phyloP scores from a whole-genome alignment of 1,139 yeast species.

The Hansenula sp. region DNA sequence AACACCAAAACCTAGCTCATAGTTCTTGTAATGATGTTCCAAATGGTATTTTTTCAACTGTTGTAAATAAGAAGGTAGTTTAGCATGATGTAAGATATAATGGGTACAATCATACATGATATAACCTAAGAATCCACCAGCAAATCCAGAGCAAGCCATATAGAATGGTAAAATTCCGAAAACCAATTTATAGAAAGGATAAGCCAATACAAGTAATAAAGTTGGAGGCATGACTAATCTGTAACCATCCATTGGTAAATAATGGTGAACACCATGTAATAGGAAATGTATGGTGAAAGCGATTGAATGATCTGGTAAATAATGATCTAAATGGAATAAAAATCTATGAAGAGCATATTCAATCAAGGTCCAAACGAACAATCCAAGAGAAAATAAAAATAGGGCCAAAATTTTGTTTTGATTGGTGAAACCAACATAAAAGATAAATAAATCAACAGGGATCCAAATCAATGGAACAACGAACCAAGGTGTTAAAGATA shows the following conservation, averaged over 20 bases:
- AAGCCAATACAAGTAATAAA: conserved; percentile 53
- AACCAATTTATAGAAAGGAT: conserved; percentile 59
- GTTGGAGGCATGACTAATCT: conserved; percentile 97
- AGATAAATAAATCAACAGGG: conserved; percentile 63
- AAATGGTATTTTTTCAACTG: conserved; percentile 83
- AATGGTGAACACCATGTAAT: conserved; percentile 95
- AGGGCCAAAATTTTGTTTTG: conserved; percentile 30
- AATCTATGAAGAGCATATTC: conserved; percentile 89
- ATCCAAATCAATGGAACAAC: conserved; percentile 88
- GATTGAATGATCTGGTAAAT: conserved; percentile 74
- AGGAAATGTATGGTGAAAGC: conserved; percentile 83
- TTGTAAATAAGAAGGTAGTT: conserved; percentile 72
- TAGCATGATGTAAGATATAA: conserved; percentile 82
- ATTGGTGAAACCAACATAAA: conserved; percentile 36
- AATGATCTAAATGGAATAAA: conserved; percentile 84
- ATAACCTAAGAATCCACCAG: conserved; percentile 95
- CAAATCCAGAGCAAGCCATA: conserved; percentile 68
- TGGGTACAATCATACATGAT: conserved; percentile 88
- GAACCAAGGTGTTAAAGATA: conserved; percentile 71
- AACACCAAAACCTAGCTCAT: conserved; percentile 95
- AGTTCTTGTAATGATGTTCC: conserved; percentile 97
- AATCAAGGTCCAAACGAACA: conserved; percentile 86
- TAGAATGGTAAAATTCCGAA: conserved; percentile 55
- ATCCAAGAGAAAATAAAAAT: conserved; percentile 53
- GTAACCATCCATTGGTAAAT: conserved; percentile 91